Conservation (phyloP, 2,329 filamentous ascomycete genomes). For the Plectosphaerella sp. region DNA sequence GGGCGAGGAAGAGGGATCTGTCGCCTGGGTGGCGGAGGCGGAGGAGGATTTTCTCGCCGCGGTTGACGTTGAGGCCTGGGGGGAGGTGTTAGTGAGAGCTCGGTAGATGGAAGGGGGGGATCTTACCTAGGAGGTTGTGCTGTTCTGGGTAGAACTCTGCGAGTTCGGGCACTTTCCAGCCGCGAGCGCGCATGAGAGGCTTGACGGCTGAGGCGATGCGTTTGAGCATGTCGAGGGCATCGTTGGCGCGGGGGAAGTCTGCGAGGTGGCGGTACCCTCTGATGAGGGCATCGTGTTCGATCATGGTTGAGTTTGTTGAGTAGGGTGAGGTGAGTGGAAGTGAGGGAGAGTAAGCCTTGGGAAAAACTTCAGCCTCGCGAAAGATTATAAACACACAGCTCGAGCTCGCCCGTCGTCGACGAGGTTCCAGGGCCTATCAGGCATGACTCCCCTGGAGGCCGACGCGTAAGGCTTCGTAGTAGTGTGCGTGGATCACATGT, state of each 20-base stretch:
- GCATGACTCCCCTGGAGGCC: no score
- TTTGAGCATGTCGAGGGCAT: constrained; percentile 60
- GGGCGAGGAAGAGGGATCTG: constrained; percentile 69
- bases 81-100: not conserved
- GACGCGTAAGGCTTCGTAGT: no score
- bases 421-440: no score
- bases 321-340: not conserved
- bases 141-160: constrained; percentile 82
- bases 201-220: constrained; percentile 87
- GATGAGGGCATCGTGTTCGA: constrained; percentile 40
- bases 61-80: constrained; percentile 70
- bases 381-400: no score
- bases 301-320: constrained; percentile 20
- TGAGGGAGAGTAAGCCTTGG: not conserved
- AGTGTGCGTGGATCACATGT: no score
- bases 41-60: constrained; percentile 74
- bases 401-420: no score
- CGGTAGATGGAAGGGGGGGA: not conserved
- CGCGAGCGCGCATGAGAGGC: constrained; percentile 85
- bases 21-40: constrained; percentile 75
- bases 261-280: constrained; percentile 44
- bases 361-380: not conserved
- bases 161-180: constrained; percentile 74
- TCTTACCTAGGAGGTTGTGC: constrained; percentile 63
- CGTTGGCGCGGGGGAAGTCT: constrained; percentile 39